phyloP scores from a whole-genome alignment of 1,284 basidiomycete species.

The Melanopsichium pennsylvanicum region DNA sequence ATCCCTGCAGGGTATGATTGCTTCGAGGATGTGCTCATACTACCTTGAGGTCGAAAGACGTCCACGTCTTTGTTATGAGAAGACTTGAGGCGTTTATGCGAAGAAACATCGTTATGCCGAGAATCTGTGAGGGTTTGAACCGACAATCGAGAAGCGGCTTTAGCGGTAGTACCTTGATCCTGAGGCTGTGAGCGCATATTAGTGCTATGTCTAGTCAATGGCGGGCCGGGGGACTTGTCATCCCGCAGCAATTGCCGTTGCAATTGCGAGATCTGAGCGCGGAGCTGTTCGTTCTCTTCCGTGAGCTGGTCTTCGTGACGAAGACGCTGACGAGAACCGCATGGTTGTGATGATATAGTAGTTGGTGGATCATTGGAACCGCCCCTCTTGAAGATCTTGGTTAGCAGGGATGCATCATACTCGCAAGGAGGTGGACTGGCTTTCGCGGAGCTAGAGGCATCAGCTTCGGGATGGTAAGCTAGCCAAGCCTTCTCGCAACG shows the following conservation, averaged over 20 bases:
- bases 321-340: background rate
- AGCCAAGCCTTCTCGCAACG: conserved; percentile 35
- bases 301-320: background rate
- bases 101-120: background rate
- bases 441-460: background rate
- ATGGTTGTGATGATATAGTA: background rate
- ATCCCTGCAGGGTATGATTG: background rate
- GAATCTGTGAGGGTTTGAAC: background rate
- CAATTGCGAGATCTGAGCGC: conserved; percentile 12
- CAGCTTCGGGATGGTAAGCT: conserved; percentile 10
- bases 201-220: background rate
- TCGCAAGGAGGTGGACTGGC: conserved; percentile 22
- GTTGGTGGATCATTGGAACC: conserved; percentile 1
- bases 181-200: background rate
- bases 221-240: background rate
- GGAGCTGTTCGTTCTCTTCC: conserved; percentile 22
- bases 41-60: background rate
- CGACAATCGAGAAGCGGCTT: background rate
- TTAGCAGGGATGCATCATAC: conserved; percentile 28
- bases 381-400: conserved; percentile 27
- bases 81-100: conserved; percentile 6
- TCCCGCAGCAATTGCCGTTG: conserved; percentile 1
- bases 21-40: background rate
- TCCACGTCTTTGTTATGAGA: background rate
- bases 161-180: background rate